Base-by-base conservation (phyloP, 148 eudicot species). In the Amaranthus palmeri region DNA sequence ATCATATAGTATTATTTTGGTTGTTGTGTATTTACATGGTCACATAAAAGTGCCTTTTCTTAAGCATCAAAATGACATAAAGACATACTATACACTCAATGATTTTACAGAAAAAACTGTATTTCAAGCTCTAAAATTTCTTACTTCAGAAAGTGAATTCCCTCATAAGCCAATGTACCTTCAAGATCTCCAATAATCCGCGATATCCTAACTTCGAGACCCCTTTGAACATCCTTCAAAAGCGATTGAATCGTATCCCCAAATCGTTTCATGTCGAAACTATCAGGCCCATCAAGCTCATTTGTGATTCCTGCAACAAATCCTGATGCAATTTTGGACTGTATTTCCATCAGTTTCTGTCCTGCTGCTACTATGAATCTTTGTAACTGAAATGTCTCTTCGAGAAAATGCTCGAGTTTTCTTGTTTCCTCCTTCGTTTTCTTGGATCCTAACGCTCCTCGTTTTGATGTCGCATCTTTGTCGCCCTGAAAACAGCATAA, bases 351-450 rank as follows among this genome's bases (percentile, higher is more conserved):
- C 83, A 88, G 61, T 72, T 95, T 95, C 81, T 95, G 99, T 11
- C 99, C 97, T 40, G 99, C 86, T 44, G 97, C 97, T 44, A 95
- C 99, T 0, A 90, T 84, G 68, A 88, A 90, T 75, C 99, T 83
- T 79, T 92, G 97, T 12, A 92, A 81, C 74, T 93, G 98, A 71
- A 93, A 93, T 47, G 97, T 93, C 68, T 93, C 98, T 80, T 89
- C 97, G 0, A 93, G 88, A 81, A 86, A 91, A 17, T 79, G 84
- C 81, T 86, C 89, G 6, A 93, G 83, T 52, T 67, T 81, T 77
- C 76, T 83, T 6, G 86, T 85, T 67, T 89, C 98, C 64, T 86
- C 92, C 72, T 77, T 88, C 57, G 87, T 81, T 80, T 79, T 86
- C 3, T 81, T 76, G 0, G 78, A 75, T 13, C 68, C 67, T 0